Evolutionary conservation across 2,329 filamentous ascomycete genomes (phyloP).

Genomic region (Macrophomina tecta): DNA sequence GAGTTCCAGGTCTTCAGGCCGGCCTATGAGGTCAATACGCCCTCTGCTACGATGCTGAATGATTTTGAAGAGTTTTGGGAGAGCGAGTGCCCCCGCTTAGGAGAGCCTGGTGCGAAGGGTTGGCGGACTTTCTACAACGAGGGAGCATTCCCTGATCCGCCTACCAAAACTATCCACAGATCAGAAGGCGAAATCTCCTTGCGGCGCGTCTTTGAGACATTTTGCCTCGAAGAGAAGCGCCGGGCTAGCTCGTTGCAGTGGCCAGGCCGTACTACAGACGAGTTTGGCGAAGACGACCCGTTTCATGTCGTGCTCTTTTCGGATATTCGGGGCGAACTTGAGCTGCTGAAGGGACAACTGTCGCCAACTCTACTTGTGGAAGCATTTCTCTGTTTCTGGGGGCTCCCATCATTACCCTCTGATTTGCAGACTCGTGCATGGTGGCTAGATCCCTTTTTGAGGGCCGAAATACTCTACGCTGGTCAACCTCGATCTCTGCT

Average conservation of each 20-base stretch:
- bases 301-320: conserved; percentile 81
- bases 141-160: conserved; percentile 31
- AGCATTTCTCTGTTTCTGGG: conserved; percentile 62
- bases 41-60: conserved; percentile 24
- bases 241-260: conserved; percentile 57
- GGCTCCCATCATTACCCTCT: conserved; percentile 56
- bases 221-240: conserved; percentile 59
- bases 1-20: conserved; percentile 73
- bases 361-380: conserved; percentile 64
- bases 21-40: conserved; percentile 4
- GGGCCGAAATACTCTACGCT: conserved; percentile 39
- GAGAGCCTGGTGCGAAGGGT: conserved; percentile 72
- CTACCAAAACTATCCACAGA: conserved; percentile 24
- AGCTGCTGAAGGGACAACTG: conserved; percentile 45
- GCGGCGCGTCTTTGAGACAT: conserved; percentile 32
- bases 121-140: conserved; percentile 60
- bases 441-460: conserved; percentile 62
- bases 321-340: conserved; percentile 72
- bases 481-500: neutral
- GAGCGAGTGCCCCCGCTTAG: conserved; percentile 77
- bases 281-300: conserved; percentile 77
- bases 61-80: conserved; percentile 83
- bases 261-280: conserved; percentile 77
- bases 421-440: conserved; percentile 38
- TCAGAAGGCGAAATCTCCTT: conserved; percentile 29